Conservation (phyloP, 179 eudicot genomes). For the Patellifolia procumbens region DNA sequence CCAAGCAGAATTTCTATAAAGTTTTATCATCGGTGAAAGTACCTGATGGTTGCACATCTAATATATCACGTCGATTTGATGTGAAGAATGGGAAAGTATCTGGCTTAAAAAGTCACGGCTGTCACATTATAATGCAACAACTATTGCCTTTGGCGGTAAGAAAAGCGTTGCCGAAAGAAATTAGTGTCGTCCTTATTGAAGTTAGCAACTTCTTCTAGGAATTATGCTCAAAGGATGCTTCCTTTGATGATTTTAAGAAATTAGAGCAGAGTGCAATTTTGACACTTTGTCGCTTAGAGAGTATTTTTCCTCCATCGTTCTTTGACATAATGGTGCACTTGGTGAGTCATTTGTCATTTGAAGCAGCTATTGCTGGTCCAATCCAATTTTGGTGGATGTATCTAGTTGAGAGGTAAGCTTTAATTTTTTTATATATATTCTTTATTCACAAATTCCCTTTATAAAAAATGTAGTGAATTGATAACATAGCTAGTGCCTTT, state of each 20-base stretch:
- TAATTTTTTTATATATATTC: not conserved
- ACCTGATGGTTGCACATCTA: not conserved
- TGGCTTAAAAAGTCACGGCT: too few species aligned
- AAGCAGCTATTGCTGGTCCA: not conserved
- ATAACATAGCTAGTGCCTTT: too few species aligned
- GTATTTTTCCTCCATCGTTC: not conserved
- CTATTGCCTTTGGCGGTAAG: too few species aligned
- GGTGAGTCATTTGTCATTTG: too few species aligned
- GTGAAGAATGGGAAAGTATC: not conserved
- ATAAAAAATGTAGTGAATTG: too few species aligned
- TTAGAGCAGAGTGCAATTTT: not conserved
- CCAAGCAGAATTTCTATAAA: not conserved
- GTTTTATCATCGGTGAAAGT: too few species aligned
- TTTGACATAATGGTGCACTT: conserved; percentile 7
- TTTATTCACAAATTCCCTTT: too few species aligned
- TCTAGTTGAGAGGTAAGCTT: not conserved
- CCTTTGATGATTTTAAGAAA: not conserved
- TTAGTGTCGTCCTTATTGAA: too few species aligned
- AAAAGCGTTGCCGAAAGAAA: too few species aligned
- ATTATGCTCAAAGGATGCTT: not conserved
- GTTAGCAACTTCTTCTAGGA: not conserved
- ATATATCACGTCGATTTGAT: not conserved
- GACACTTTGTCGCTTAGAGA: not conserved
- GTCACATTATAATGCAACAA: too few species aligned
- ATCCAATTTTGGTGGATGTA: not conserved